Conservation (phyloP, 2,329 filamentous ascomycete species). For the Clarireedia homoeocarpa region DNA sequence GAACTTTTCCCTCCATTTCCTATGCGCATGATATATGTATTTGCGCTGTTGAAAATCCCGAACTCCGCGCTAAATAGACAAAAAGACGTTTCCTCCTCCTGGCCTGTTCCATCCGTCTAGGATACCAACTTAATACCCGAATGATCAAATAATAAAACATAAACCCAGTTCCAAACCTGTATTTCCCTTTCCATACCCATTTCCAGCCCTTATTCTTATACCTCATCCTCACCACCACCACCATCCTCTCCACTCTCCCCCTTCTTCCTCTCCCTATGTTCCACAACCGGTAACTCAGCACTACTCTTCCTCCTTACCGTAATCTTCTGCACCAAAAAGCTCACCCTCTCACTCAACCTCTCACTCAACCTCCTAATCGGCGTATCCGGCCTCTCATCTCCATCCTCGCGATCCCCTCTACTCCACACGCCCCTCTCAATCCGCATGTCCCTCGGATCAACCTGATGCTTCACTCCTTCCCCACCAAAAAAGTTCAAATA, state of each 20-base stretch:
- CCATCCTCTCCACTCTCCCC: background rate
- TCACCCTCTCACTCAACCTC: constrained; percentile 13
- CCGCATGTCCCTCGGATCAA: constrained; percentile 16
- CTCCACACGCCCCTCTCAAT: constrained; percentile 2
- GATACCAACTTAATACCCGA: too few relatives aligned
- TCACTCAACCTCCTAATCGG: constrained; percentile 13
- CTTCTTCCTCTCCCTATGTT: constrained; percentile 13
- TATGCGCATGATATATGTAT: too few relatives aligned
- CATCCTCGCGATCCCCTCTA: background rate
- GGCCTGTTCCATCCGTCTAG: too few relatives aligned
- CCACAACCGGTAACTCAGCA: constrained; percentile 11
- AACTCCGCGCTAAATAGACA: too few relatives aligned
- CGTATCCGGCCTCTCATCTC: background rate
- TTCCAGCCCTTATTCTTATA: background rate
- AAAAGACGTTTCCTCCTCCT: too few relatives aligned
- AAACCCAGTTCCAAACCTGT: too few relatives aligned
- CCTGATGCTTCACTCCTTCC: constrained; percentile 17
- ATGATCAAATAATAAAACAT: too few relatives aligned
- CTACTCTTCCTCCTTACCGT: constrained; percentile 8
- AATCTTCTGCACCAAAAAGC: constrained; percentile 14
- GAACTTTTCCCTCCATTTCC: too few relatives aligned
- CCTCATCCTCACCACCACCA: background rate
- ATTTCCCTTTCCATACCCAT: background rate
- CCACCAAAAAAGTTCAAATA: constrained; percentile 21
- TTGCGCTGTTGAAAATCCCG: too few relatives aligned